A percentile compares a stretch with the other conserved stretches of the same genome.
Conservation (phyloP, 2,329 filamentous ascomycete species). For the Calonectria pauciramosa region DNA sequence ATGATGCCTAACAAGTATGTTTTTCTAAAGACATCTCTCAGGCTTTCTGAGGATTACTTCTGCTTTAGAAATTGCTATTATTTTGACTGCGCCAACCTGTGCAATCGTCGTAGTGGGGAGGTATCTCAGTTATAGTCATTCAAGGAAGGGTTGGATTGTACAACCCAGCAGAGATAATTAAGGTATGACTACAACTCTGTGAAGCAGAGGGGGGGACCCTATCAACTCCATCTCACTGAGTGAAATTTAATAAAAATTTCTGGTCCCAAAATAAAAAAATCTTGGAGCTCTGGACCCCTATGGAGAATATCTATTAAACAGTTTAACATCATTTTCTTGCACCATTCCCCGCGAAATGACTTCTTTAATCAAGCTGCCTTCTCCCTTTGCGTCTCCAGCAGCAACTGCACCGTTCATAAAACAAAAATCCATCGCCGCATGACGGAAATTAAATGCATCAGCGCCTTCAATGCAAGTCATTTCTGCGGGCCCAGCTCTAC, state of each 20-base stretch:
- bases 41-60: too few species aligned
- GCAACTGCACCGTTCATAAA: conserved; percentile 12
- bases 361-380: background rate
- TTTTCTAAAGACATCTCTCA: too few species aligned
- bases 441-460: conserved; percentile 4
- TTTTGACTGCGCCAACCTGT: too few species aligned
- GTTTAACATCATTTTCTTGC: conserved; percentile 5
- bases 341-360: conserved; percentile 13
- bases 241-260: background rate
- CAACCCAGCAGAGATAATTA: conserved; percentile 1
- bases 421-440: background rate
- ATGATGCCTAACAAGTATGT: too few species aligned
- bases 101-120: too few species aligned
- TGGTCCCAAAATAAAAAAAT: background rate
- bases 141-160: too few species aligned
- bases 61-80: too few species aligned
- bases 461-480: background rate
- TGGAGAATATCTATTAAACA: background rate
- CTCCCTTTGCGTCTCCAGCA: conserved; percentile 1
- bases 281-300: background rate
- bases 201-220: background rate
- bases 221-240: background rate
- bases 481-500: background rate
- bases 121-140: too few species aligned
- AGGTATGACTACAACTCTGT: conserved; percentile 2